Base-by-base conservation (phyloP, 306 rosid genomes). In the Begonia masoniana region DNA sequence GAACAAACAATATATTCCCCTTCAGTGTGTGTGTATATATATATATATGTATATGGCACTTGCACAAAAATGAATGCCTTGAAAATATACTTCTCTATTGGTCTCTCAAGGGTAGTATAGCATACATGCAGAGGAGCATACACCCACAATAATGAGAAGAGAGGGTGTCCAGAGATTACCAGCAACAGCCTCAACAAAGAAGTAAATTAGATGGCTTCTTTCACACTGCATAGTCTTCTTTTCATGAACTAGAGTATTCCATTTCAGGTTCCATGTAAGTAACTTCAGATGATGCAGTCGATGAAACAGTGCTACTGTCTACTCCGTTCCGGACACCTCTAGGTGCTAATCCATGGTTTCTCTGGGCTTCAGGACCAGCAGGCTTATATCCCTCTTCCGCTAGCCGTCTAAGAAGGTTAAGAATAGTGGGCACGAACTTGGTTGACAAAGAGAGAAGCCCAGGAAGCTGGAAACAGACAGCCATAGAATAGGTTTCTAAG, bases 351-450 rank as follows among this genome's bases (percentile, higher is more conserved):
- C 68, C 52, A 4, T 68, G 57, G 60, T 69, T 73, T 72, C 81
- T 68, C 10, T 60, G 88, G 42, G 82, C 71, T 52, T 75, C 73
- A 43, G 77, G 67, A 60, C 71, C 31, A 35, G 83, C 59, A 64
- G 80, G 24, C 21, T 21, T 60, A 43, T 64, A 65, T 47, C 87
- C 95, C 69, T 83, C 86, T 59, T 87, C 99, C 16, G 96, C 99
- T 63, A 92, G 76, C 64, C 70, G 83, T 76, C 57, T 79, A 13
- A 92, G 56, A 13, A 92, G 65, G 71, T 78, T 76, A 82, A 92
- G 74, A 61, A 87, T 62, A 14, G 99, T 87, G 57, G 99, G 99
- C 47, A 92, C 42, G 49, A 92, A 68, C 74, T 82, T 86, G 67
- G 68, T 51, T 10, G 89, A 81, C 80, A 92, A 68, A 23, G 96